These are phyloP conservation scores for Xylaria sp. DNA, from an alignment of 2,329 filamentous ascomycete species.

Conservation along the genomic window DNA sequence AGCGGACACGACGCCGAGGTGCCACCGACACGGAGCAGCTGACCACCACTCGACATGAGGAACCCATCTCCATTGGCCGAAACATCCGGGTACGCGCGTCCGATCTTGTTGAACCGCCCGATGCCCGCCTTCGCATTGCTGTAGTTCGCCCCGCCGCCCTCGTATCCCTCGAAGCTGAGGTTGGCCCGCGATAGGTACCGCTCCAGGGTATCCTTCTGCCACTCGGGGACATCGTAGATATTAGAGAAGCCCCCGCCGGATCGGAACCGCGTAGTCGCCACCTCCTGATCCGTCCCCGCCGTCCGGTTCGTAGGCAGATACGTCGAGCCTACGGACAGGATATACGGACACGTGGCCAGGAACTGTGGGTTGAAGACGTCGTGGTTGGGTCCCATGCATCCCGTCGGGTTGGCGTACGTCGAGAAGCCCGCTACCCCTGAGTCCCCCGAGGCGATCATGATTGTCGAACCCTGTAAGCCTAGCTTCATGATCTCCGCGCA, in stretches of 20 bases:
- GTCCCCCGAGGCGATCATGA: constrained; percentile 62
- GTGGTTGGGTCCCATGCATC: constrained; percentile 53
- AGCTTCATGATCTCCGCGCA: constrained; percentile 66
- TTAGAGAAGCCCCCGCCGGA: constrained; percentile 37
- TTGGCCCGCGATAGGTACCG: constrained; percentile 31
- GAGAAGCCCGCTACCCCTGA: constrained; percentile 54
- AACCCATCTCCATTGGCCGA: constrained; percentile 56
- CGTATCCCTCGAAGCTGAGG: constrained; percentile 48
- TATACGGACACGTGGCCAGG: constrained; percentile 61
- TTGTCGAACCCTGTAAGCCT: constrained; percentile 60
- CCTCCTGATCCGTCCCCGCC: constrained; percentile 25
- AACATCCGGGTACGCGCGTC: constrained; percentile 62
- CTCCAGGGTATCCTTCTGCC: constrained; percentile 24
- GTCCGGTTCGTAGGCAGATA: constrained; percentile 40
- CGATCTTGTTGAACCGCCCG: constrained; percentile 55
- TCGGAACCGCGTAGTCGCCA: constrained; percentile 25
- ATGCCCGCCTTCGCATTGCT: constrained; percentile 50
- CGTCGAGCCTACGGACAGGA: constrained; percentile 59
- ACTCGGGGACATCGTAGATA: constrained; percentile 32
- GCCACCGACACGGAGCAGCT: constrained; percentile 57
- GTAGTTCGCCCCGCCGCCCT: constrained; percentile 52
- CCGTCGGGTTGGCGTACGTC: constrained; percentile 43
- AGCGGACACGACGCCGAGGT: constrained; percentile 63
- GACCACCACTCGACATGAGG: constrained; percentile 50
- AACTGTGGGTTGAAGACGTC: constrained; percentile 62